phyloP scores from a whole-genome alignment of 805 yeast genomes.

The Vanderwaltozyma verrucispora region DNA sequence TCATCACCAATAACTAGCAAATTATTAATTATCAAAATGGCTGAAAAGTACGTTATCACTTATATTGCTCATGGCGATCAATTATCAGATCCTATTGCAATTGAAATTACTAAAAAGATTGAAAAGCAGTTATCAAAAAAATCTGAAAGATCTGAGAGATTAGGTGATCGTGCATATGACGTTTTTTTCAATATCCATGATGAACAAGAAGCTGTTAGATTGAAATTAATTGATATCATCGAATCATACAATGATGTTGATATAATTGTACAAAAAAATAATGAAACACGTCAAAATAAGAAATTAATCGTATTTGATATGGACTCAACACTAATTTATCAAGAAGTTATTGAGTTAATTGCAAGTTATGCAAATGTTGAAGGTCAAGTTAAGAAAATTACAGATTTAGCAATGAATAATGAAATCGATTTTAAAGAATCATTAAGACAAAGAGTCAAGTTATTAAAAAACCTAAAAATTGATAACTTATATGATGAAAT shows the following conservation, averaged over 20 bases:
- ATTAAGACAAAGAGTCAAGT: slow-evolving; percentile 56
- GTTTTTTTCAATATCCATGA: background rate
- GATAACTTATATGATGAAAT: slow-evolving; percentile 67
- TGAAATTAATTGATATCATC: slow-evolving; percentile 47
- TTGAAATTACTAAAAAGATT: background rate
- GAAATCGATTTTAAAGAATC: slow-evolving; percentile 86
- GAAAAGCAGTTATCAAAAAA: background rate
- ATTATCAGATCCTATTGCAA: background rate
- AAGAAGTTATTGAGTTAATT: slow-evolving; percentile 92
- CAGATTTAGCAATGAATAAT: slow-evolving; percentile 95
- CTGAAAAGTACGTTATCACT: slow-evolving; percentile 1
- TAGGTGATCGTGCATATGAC: slow-evolving; percentile 2
- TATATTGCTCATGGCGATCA: slow-evolving; percentile 2
- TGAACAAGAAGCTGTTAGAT: slow-evolving; percentile 35
- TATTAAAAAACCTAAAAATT: slow-evolving; percentile 76
- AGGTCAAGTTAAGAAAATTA: slow-evolving; percentile 73
- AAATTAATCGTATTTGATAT: slow-evolving; percentile 83
- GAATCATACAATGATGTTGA: slow-evolving; percentile 19
- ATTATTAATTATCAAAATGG: background rate
- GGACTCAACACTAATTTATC: slow-evolving; percentile 95
- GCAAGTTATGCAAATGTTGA: slow-evolving; percentile 93
- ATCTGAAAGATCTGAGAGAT: background rate
- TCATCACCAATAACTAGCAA: too few relatives aligned
- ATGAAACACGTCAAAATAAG: slow-evolving; percentile 18
- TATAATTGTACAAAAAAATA: slow-evolving; percentile 16